phyloP scores from a whole-genome alignment of 148 eudicot species.

The Spergularia marina region DNA sequence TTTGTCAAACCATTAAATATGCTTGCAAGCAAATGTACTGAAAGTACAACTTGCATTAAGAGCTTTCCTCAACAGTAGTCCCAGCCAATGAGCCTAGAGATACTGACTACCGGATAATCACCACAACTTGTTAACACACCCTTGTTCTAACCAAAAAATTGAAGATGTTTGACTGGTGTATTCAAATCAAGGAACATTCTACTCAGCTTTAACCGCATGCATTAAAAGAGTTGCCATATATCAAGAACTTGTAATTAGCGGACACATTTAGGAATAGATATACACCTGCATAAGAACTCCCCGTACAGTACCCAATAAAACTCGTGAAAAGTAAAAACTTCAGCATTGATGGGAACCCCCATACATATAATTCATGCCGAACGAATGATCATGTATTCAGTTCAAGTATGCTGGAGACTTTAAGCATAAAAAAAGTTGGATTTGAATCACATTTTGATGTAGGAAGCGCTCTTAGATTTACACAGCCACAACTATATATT shows the following conservation, averaged over 20 bases:
- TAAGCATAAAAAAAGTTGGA: not conserved
- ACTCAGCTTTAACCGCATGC: not conserved
- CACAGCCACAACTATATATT: not conserved
- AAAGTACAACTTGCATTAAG: not conserved
- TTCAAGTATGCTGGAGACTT: not conserved
- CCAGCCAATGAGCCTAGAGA: not conserved
- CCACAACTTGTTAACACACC: not conserved
- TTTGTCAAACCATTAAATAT: not conserved
- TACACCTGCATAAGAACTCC: not conserved
- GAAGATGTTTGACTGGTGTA: not conserved
- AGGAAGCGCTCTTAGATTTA: not conserved
- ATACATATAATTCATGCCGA: not conserved
- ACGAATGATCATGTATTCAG: not conserved
- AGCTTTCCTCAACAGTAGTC: not conserved
- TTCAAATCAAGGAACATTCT: not conserved
- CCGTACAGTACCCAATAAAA: not conserved
- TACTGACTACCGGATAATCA: not conserved
- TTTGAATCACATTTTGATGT: not conserved
- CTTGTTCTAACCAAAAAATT: not conserved
- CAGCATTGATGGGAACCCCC: not conserved
- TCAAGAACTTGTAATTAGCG: not conserved
- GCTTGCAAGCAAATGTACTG: not conserved
- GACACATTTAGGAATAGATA: not conserved
- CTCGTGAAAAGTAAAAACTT: conserved; percentile 1
- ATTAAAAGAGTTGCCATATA: not conserved